Percentiles rank a stretch among this genome's conserved stretches.
These are phyloP conservation scores for Teratosphaeria zuluensis DNA, from an alignment of 2,329 filamentous ascomycete species.

Conservation along the genomic window DNA sequence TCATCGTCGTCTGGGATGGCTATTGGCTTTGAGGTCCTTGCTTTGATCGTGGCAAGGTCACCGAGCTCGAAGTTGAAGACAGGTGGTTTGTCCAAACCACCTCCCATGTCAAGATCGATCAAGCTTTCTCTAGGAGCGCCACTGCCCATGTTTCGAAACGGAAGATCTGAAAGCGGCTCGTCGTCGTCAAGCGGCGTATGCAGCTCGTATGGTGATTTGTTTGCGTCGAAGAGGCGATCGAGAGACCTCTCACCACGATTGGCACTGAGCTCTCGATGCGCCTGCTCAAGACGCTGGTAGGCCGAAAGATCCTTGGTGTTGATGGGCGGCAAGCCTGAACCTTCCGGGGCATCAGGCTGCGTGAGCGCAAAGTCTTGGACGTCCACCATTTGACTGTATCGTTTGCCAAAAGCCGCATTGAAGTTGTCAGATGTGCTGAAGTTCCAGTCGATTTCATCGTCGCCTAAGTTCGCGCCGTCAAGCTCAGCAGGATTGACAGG, in stretches of 20 bases:
- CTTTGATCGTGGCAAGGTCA: constrained; percentile 46
- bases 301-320: constrained; percentile 9
- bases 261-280: constrained; percentile 48
- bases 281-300: constrained; percentile 32
- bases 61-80: constrained; percentile 39
- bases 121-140: constrained; percentile 38
- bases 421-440: constrained; percentile 56
- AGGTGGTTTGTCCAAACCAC: constrained; percentile 37
- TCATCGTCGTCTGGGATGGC: constrained; percentile 28
- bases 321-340: constrained; percentile 12
- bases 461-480: constrained; percentile 33
- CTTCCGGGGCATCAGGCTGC: constrained; percentile 11
- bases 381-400: constrained; percentile 24
- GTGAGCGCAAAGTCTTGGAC: constrained; percentile 13
- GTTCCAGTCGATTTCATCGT: constrained; percentile 49
- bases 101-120: constrained; percentile 50
- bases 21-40: constrained; percentile 29
- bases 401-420: constrained; percentile 32
- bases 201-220: constrained; percentile 48
- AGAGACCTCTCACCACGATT: constrained; percentile 47
- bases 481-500: constrained; percentile 32
- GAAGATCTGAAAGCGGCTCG: constrained; percentile 36
- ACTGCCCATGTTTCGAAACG: constrained; percentile 35
- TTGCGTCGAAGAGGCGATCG: constrained; percentile 48
- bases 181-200: constrained; percentile 42